Evolutionary conservation across 306 rosid species (phyloP), one percentile per base, ranked within the genome.

Genomic region (Vachellia pachyceras): DNA sequence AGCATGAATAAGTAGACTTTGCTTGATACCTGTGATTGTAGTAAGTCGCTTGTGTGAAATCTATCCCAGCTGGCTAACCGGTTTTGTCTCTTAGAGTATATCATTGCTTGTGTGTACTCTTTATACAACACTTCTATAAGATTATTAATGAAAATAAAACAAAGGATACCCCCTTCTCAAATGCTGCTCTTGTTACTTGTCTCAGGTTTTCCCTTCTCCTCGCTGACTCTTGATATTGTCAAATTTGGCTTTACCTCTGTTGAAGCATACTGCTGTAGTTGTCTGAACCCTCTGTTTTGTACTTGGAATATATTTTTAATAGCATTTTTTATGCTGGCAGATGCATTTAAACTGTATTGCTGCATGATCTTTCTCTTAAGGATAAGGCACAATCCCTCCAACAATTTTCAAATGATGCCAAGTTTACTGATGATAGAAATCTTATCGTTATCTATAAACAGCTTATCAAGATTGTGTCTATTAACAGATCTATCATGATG

Each of bases 381-480:
- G 3, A 10, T 60, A 12, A 55, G 49, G 33, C 67, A 73, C 11
- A 46, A 20, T 80, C 10, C 50, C 23, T 29, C 39, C 49, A n/a
- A 11, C 68, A 67, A 13, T 61, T 63, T 45, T 73, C 42, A 41
- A n/a, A 37, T 39, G 20, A 18, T 55, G 60, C 47, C 49, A 57
- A 54, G 68, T 69, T 60, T 36, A 46, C 52, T 33, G 57, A 60
- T 25, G 5, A 29, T 41, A 1, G 14, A 84, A 39, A 52, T 61
- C 79, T 6, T 75, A 37, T 69, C 78, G 18, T 60, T 60, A 60
- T 25, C 17, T 60, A 25, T 60, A 58, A n/a, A 57, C 12, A 13
- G 39, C 55, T 18, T 47, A 23, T 69, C 54, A 49, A 29, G 37
- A 57, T 9, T 61, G 14, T 40, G 36, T 64, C 15, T 71, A 33